Evolutionary conservation across 2,329 filamentous ascomycete species (phyloP).

Genomic region (Ophiostoma ips): DNA sequence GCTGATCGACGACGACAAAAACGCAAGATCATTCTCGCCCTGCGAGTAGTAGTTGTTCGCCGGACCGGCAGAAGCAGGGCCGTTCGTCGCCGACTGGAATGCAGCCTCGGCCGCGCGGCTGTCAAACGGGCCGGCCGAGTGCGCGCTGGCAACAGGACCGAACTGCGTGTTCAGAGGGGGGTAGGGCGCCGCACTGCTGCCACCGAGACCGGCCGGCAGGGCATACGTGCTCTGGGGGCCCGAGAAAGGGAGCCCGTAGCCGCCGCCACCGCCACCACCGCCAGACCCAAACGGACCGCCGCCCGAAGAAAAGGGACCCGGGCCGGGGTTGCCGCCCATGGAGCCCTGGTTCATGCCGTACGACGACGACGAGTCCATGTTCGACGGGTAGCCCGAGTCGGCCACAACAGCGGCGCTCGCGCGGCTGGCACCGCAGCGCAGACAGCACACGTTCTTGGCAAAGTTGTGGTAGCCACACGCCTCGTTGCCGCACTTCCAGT

Average conservation of each 20-base stretch:
- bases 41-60: constrained; percentile 58
- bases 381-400: constrained; percentile 79
- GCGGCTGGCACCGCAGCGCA: constrained; percentile 88
- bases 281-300: constrained; percentile 41
- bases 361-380: constrained; percentile 72
- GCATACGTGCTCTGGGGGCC: constrained; percentile 81
- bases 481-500: constrained; percentile 98
- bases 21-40: constrained; percentile 60
- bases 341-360: constrained; percentile 78
- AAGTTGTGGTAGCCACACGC: constrained; percentile 99
- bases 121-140: constrained; percentile 78
- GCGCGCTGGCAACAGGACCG: constrained; percentile 55
- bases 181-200: constrained; percentile 63
- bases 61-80: constrained; percentile 60
- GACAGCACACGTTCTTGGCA: constrained; percentile 95
- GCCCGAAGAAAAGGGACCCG: constrained; percentile 38
- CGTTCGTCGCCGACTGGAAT: constrained; percentile 79
- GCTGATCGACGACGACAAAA: constrained; percentile 60
- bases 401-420: constrained; percentile 89
- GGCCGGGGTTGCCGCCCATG: constrained; percentile 65
- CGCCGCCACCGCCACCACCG: constrained; percentile 39
- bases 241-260: constrained; percentile 69
- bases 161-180: constrained; percentile 73
- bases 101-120: constrained; percentile 88
- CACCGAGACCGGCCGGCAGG: constrained; percentile 72